A percentile compares a stretch with the other conserved stretches of the same genome.
phyloP scores from a whole-genome alignment of 139 green algal genomes.

The Marvania coccoides region DNA sequence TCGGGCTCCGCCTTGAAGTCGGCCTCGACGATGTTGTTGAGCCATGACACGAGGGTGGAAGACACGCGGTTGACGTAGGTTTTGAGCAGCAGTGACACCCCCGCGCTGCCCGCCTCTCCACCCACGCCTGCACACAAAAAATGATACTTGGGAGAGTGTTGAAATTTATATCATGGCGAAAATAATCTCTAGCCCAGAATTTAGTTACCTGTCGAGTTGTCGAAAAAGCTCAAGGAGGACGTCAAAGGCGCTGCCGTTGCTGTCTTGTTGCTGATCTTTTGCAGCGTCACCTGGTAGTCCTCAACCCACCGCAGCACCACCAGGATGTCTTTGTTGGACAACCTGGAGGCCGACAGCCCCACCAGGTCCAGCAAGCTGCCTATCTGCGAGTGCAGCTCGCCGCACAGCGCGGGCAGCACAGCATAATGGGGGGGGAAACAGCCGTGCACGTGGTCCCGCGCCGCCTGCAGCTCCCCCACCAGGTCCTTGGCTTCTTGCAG shows the following conservation, averaged over 20 bases:
- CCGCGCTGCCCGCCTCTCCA: not conserved
- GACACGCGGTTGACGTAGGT: slow-evolving; percentile 66
- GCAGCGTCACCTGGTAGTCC: slow-evolving; percentile 60
- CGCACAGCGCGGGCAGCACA: slow-evolving; percentile 55
- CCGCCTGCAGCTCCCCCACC: slow-evolving; percentile 14
- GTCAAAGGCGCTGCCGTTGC: too few species aligned
- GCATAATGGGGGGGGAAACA: slow-evolving; percentile 78
- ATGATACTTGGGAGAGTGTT: too few species aligned
- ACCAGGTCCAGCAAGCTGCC: slow-evolving; percentile 65
- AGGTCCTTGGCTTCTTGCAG: slow-evolving; percentile 42
- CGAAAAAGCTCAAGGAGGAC: too few species aligned
- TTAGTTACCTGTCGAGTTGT: not conserved
- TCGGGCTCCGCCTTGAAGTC: slow-evolving; percentile 49
- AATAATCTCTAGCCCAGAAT: too few species aligned
- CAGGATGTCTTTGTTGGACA: slow-evolving; percentile 70
- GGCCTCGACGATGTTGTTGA: slow-evolving; percentile 71
- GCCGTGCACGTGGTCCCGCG: slow-evolving; percentile 50
- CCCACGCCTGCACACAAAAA: too few species aligned
- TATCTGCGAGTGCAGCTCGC: slow-evolving; percentile 63
- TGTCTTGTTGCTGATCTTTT: not conserved
- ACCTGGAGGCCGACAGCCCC: slow-evolving; percentile 46
- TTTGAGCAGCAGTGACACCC: slow-evolving; percentile 49
- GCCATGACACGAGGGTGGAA: slow-evolving; percentile 61
- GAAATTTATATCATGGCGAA: too few species aligned
- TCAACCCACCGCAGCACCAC: slow-evolving; percentile 73